Conservation (phyloP, 225 moss, liverwort and hornwort genomes). For the Physcomitrium patens region DNA sequence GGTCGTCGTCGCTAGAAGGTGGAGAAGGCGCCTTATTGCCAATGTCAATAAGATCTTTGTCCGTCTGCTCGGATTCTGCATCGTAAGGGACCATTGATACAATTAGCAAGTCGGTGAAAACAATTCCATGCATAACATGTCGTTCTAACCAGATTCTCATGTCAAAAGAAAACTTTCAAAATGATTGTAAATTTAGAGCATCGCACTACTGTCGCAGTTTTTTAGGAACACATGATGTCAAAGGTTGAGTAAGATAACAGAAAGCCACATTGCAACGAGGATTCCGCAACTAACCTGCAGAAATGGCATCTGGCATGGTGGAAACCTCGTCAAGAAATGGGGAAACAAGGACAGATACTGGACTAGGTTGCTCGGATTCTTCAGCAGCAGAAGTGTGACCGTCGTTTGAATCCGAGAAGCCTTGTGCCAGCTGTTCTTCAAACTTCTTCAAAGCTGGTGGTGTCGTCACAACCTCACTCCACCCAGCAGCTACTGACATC, state of each 20-base stretch:
- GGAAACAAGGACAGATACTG: conserved; percentile 73
- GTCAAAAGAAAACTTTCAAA: too few species aligned
- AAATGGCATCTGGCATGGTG: conserved; percentile 75
- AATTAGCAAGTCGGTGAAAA: neutral
- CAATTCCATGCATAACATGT: too few species aligned
- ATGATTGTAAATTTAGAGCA: too few species aligned
- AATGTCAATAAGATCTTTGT: neutral
- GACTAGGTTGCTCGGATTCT: conserved; percentile 78
- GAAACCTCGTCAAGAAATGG: conserved; percentile 80
- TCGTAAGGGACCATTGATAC: neutral
- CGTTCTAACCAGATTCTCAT: too few species aligned
- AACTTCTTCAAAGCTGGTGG: conserved; percentile 52
- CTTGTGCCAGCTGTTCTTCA: conserved; percentile 46
- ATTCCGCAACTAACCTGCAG: conserved; percentile 45
- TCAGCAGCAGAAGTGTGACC: conserved; percentile 42
- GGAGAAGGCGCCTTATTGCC: conserved; percentile 21
- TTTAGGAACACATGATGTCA: too few species aligned
- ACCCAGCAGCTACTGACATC: conserved; percentile 34
- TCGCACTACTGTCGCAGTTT: too few species aligned
- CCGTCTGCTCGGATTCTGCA: conserved; percentile 31
- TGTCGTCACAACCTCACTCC: conserved; percentile 50
- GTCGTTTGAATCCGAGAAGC: conserved; percentile 29
- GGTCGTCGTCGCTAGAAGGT: conserved; percentile 13
- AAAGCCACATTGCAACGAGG: neutral
- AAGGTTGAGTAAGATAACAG: too few species aligned